phyloP scores from a whole-genome alignment of 2,329 filamentous ascomycete genomes.

The Mollisia scopiformis region DNA sequence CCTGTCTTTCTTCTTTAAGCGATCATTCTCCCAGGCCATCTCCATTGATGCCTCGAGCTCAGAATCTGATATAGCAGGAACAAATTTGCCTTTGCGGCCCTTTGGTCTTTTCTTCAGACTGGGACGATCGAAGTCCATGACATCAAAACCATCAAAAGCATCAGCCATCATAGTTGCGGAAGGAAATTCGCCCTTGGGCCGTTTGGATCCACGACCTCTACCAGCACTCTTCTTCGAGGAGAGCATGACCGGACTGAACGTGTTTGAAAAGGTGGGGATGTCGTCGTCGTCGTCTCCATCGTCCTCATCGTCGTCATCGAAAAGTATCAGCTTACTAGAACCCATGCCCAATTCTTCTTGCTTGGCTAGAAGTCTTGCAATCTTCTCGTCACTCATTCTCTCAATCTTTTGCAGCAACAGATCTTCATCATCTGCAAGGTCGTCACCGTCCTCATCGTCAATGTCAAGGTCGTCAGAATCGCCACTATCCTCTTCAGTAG shows the following conservation, averaged over 20 bases:
- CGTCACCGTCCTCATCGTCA: slow-evolving; percentile 41
- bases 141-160: slow-evolving; percentile 69
- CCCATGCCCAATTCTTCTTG: slow-evolving; percentile 66
- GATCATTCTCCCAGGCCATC: slow-evolving; percentile 66
- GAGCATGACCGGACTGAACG: slow-evolving; percentile 12
- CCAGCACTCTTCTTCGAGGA: slow-evolving; percentile 21
- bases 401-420: slow-evolving; percentile 36
- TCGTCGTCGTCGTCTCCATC: slow-evolving; percentile 36
- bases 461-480: slow-evolving; percentile 37
- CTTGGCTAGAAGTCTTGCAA: slow-evolving; percentile 63
- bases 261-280: neutral
- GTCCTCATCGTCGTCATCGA: slow-evolving; percentile 46
- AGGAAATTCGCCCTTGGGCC: slow-evolving; percentile 47
- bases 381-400: slow-evolving; percentile 62
- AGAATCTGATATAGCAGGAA: slow-evolving; percentile 62
- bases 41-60: slow-evolving; percentile 66
- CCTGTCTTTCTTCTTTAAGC: slow-evolving; percentile 69
- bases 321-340: slow-evolving; percentile 59
- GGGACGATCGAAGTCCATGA: slow-evolving; percentile 80
- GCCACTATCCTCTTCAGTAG: slow-evolving; percentile 27
- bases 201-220: slow-evolving; percentile 28
- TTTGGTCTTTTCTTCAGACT: slow-evolving; percentile 68
- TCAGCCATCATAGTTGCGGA: slow-evolving; percentile 57
- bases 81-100: slow-evolving; percentile 56
- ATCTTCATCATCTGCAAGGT: slow-evolving; percentile 42